Evolutionary conservation across 345 rosid species (phyloP), one percentile per base, ranked within the genome.

Genomic region (Sapria himalayana): DNA sequence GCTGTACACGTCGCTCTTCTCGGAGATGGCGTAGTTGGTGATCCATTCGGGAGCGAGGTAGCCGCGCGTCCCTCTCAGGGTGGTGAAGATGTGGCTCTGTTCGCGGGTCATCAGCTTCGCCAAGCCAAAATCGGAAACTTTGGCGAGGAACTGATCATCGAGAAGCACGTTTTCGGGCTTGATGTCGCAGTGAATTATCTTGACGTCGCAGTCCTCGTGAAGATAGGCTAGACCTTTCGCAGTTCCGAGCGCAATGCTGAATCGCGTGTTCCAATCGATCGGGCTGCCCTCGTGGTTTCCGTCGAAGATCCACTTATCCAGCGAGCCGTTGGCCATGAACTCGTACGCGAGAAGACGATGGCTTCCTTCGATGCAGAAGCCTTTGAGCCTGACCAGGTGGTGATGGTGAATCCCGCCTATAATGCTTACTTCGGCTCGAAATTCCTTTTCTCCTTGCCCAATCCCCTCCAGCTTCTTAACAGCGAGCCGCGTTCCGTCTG

Each of bases 11-110:
- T 72, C 74, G 12, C 61, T 69, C 56, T 65, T 65, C 56, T 65
- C 71, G 0, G 71, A 69, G 45, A 69, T 65, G 7, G 75, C 60
- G 17, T 57, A 54, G 63, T 60, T 62, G 25, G 63, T 54, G 48
- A 68, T 62, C 79, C 79, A 72, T 49, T 72, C 74, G 1, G 79
- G 79, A n/a, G 79, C 74, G 31, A 72, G 64, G 45, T 72, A 72
- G 12, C 79, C 79, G 44, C 79, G 54, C 4, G 79, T 72, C 5
- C 74, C 78, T 34, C 74, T 57, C 25, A 68, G 27, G 11, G 67
- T 68, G 0, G 74, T 68, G 25, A 54, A 57, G 20, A 64, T 67
- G 35, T 48, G 61, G 43, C 70, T 68, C 37, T 64, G 64, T 41
- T 68, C 74, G 3, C 70, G 48, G 25, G 38, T 64, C 74, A 64